These are phyloP conservation scores for Dendrothele bispora DNA, from an alignment of 768 basidiomycete species.

Conservation along the genomic window DNA sequence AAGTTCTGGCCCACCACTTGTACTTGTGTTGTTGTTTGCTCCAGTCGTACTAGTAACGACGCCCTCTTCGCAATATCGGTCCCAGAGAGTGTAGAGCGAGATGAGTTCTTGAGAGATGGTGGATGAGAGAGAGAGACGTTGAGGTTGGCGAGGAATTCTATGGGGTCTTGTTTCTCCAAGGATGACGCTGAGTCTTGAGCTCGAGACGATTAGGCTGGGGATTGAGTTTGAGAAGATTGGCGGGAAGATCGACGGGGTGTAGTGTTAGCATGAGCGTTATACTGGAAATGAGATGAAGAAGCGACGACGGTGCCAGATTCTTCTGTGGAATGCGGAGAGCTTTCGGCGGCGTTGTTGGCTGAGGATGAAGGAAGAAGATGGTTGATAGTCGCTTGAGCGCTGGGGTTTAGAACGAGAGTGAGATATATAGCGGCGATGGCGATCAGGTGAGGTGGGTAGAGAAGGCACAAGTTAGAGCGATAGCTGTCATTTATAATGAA, in stretches of 20 bases:
- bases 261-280: too few species aligned
- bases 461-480: conserved; percentile 87
- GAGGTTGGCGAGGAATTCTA: conserved; percentile 81
- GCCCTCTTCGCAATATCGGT: conserved; percentile 71
- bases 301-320: conserved; percentile 17
- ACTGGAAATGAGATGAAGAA: conserved; percentile 9
- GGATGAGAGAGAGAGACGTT: conserved; percentile 79
- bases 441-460: conserved; percentile 93
- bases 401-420: conserved; percentile 71
- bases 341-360: conserved; percentile 11
- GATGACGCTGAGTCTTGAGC: conserved; percentile 22
- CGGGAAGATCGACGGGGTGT: conserved; percentile 58
- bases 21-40: too few species aligned
- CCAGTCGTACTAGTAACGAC: too few species aligned
- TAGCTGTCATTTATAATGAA: conserved; percentile 97
- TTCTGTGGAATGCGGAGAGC: conserved; percentile 10
- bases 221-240: conserved; percentile 37
- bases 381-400: conserved; percentile 45
- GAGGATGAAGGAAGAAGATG: conserved; percentile 34
- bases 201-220: too few species aligned
- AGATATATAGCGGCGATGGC: conserved; percentile 91
- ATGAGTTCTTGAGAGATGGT: conserved; percentile 91
- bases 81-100: conserved; percentile 87
- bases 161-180: conserved; percentile 56
- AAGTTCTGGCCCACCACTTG: too few species aligned